phyloP scores from a whole-genome alignment of 306 rosid species.

The Begonia fuchsioides region DNA sequence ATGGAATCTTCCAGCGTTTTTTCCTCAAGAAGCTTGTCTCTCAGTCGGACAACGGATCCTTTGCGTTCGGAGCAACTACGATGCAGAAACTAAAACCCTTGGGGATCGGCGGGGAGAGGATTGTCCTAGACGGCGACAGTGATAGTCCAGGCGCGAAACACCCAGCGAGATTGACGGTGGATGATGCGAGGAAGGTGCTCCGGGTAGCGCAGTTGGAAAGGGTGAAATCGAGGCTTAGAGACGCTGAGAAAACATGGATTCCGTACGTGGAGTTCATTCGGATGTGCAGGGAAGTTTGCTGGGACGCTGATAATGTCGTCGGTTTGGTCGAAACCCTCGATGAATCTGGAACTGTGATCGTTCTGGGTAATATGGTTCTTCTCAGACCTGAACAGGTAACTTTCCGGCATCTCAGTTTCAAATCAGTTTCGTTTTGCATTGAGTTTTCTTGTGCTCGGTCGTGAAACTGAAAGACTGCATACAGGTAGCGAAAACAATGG shows the following conservation, averaged over 20 bases:
- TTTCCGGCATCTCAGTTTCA: no score
- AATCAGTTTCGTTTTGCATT: no score
- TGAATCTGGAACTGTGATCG: conserved; percentile 59
- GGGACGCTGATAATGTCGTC: conserved; percentile 38
- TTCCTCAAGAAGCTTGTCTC: conserved; percentile 24
- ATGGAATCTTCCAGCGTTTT: conserved; percentile 32
- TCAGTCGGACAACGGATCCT: conserved; percentile 11
- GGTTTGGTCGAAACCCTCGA: conserved; percentile 50
- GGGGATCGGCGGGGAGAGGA: conserved; percentile 35
- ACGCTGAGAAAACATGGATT: conserved; percentile 27
- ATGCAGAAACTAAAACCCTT: conserved; percentile 30
- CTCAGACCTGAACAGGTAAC: conserved; percentile 85
- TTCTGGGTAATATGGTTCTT: conserved; percentile 56
- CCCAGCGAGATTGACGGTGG: conserved; percentile 14
- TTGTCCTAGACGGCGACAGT: conserved; percentile 37
- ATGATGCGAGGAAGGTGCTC: conserved; percentile 48
- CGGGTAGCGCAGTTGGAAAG: conserved; percentile 46
- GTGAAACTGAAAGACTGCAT: no score
- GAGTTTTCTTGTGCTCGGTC: no score
- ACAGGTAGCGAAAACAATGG: no score
- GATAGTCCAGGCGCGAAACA: no score
- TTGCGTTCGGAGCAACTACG: conserved; percentile 20
- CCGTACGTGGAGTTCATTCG: conserved; percentile 41
- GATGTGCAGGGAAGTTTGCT: conserved; percentile 45
- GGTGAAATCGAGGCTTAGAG: conserved; percentile 50